Conservation (phyloP, 371 early-diverging fungal species). For the Phascolomyces articulosus region DNA sequence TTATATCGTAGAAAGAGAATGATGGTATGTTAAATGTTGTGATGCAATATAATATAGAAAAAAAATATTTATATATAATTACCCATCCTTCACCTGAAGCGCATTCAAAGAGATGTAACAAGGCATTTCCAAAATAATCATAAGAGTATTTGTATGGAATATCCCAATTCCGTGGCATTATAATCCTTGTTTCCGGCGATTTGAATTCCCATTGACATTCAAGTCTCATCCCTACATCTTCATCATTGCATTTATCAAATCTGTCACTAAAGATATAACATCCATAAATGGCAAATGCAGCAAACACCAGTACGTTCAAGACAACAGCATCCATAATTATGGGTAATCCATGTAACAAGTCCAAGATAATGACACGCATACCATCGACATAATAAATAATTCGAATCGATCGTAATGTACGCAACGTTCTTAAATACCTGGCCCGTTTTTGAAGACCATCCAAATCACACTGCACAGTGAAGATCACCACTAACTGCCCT, state of each 20-base stretch:
- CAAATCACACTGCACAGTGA: too few species aligned
- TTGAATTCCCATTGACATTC: slow-evolving; percentile 47
- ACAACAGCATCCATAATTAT: slow-evolving; percentile 49
- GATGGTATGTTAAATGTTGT: too few species aligned
- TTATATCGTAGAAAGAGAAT: too few species aligned
- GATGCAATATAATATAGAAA: too few species aligned
- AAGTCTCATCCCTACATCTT: background rate
- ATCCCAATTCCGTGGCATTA: slow-evolving; percentile 46
- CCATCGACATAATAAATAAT: slow-evolving; percentile 49
- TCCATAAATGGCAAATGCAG: slow-evolving; percentile 60
- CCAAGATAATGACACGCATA: slow-evolving; percentile 48
- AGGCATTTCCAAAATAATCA: slow-evolving; percentile 45
- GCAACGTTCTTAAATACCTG: slow-evolving; percentile 25
- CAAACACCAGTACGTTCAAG: slow-evolving; percentile 48
- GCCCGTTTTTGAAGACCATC: background rate
- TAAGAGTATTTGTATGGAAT: slow-evolving; percentile 59
- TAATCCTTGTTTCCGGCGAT: slow-evolving; percentile 30
- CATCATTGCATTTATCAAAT: slow-evolving; percentile 51
- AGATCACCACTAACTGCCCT: slow-evolving; percentile 19
- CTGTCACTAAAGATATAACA: slow-evolving; percentile 50
- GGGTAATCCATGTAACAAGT: slow-evolving; percentile 50
- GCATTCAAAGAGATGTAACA: slow-evolving; percentile 54
- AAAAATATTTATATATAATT: too few species aligned
- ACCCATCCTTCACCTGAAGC: slow-evolving; percentile 66
- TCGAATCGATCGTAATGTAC: slow-evolving; percentile 47